Percentiles rank a stretch among this genome's conserved stretches.
Conservation (phyloP, 208 protist species). For the Herpetomonas samuelpessoai region DNA sequence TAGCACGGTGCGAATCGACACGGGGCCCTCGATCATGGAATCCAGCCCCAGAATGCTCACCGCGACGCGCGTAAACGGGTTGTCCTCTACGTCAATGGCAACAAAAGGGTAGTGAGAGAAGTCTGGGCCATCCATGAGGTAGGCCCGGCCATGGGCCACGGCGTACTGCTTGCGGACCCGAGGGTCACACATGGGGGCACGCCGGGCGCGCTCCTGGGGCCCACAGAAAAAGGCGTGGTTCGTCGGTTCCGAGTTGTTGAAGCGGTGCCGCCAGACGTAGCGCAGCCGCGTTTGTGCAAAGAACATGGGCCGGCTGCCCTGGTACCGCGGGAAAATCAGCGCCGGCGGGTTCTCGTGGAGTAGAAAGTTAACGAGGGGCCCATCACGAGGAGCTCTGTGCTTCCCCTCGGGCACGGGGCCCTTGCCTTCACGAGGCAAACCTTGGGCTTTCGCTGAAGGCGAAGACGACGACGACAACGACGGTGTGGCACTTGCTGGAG, state of each 20-base stretch:
- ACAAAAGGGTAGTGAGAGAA: conserved; percentile 1
- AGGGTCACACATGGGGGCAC: no score
- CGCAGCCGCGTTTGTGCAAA: conserved; percentile 37
- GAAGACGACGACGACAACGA: no score
- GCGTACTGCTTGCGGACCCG: background rate
- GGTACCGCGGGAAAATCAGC: conserved; percentile 39
- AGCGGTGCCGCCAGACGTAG: conserved; percentile 11
- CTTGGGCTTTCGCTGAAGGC: no score
- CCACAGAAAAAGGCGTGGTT: background rate
- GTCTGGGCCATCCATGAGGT: background rate
- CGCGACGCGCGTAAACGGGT: conserved; percentile 32
- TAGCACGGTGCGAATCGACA: conserved; percentile 13
- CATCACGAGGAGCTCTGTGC: no score
- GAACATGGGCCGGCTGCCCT: conserved; percentile 39
- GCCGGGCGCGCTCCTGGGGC: no score
- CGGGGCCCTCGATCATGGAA: conserved; percentile 26
- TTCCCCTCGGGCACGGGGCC: no score
- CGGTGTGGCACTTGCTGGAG: no score
- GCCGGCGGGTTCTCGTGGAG: conserved; percentile 29
- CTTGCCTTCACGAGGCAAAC: no score
- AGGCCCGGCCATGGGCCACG: background rate
- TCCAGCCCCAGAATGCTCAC: conserved; percentile 20
- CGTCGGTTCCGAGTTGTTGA: background rate
- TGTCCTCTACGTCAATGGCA: conserved; percentile 22
- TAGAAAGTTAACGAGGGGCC: conserved; percentile 29